phyloP scores from a whole-genome alignment of 2,329 filamentous ascomycete genomes.

The Cordyceps javanica region DNA sequence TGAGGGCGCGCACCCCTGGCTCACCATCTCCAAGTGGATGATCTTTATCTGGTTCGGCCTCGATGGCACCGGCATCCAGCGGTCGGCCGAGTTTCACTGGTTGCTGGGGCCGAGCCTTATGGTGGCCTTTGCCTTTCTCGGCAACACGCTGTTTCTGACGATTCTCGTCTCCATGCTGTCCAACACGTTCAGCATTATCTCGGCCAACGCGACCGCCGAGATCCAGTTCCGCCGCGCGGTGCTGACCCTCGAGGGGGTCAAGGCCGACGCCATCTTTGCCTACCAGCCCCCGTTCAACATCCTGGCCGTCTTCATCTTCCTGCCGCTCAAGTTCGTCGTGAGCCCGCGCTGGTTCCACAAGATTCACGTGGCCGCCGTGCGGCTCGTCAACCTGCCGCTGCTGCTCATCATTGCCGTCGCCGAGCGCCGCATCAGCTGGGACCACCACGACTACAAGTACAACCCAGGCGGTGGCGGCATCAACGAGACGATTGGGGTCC shows the following conservation, averaged over 20 bases:
- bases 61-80: slow-evolving; percentile 61
- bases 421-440: slow-evolving; percentile 66
- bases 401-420: slow-evolving; percentile 64
- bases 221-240: slow-evolving; percentile 78
- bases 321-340: slow-evolving; percentile 72
- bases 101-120: slow-evolving; percentile 74
- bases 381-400: slow-evolving; percentile 68
- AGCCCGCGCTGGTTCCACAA: slow-evolving; percentile 87
- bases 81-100: slow-evolving; percentile 66
- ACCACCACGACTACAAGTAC: slow-evolving; percentile 5
- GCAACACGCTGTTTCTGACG: slow-evolving; percentile 83
- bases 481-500: slow-evolving; percentile 15
- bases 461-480: slow-evolving; percentile 18
- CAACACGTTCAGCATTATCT: slow-evolving; percentile 76
- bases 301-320: slow-evolving; percentile 63
- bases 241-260: slow-evolving; percentile 78
- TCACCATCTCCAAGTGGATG: slow-evolving; percentile 84
- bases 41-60: slow-evolving; percentile 89
- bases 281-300: slow-evolving; percentile 83
- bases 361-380: slow-evolving; percentile 72
- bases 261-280: slow-evolving; percentile 75
- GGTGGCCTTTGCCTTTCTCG: slow-evolving; percentile 78
- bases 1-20: slow-evolving; percentile 49
- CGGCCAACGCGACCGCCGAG: slow-evolving; percentile 71
- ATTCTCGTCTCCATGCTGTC: slow-evolving; percentile 82